A percentile compares a stretch with the other conserved stretches of the same genome.
These are phyloP conservation scores for Xylariomycetidae sp. DNA, from an alignment of 2,329 filamentous ascomycete species.

Conservation along the genomic window DNA sequence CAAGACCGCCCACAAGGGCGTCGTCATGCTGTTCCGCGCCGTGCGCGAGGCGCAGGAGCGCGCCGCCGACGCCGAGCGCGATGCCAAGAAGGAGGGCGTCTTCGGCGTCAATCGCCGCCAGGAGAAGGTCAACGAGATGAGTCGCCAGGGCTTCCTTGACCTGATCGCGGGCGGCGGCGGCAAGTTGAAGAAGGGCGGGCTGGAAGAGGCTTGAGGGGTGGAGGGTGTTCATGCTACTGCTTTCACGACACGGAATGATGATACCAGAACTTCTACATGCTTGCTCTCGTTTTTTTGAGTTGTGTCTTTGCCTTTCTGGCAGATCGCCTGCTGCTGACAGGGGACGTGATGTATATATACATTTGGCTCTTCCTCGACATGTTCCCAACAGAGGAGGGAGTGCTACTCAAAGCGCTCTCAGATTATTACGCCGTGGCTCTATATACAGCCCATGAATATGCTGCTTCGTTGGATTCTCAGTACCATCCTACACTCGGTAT, in stretches of 20 bases:
- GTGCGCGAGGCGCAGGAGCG: constrained; percentile 89
- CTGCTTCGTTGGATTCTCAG: too few species aligned
- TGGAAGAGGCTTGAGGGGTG: constrained; percentile 48
- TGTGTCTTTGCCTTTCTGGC: too few species aligned
- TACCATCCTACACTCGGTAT: too few species aligned
- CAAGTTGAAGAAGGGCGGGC: constrained; percentile 49
- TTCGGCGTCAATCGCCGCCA: constrained; percentile 75
- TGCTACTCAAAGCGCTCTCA: too few species aligned
- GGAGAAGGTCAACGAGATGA: constrained; percentile 91
- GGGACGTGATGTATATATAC: too few species aligned
- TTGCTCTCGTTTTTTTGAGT: too few species aligned
- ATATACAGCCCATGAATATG: too few species aligned
- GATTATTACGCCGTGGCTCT: too few species aligned
- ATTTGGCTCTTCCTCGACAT: too few species aligned
- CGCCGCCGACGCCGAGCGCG: constrained; percentile 69
- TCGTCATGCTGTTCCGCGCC: constrained; percentile 94
- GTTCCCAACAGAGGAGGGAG: too few species aligned
- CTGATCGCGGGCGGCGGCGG: constrained; percentile 67
- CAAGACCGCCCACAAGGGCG: constrained; percentile 87
- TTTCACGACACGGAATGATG: constrained; percentile 8
- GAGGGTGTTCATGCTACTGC: background rate
- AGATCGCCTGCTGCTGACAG: too few species aligned
- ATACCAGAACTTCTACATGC: constrained; percentile 4
- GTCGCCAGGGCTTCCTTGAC: constrained; percentile 92
- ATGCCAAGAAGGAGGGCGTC: constrained; percentile 63